Percentiles rank a stretch among this genome's conserved stretches.
phyloP scores from a whole-genome alignment of 2,329 filamentous ascomycete species.

The Aspergillus ruber region DNA sequence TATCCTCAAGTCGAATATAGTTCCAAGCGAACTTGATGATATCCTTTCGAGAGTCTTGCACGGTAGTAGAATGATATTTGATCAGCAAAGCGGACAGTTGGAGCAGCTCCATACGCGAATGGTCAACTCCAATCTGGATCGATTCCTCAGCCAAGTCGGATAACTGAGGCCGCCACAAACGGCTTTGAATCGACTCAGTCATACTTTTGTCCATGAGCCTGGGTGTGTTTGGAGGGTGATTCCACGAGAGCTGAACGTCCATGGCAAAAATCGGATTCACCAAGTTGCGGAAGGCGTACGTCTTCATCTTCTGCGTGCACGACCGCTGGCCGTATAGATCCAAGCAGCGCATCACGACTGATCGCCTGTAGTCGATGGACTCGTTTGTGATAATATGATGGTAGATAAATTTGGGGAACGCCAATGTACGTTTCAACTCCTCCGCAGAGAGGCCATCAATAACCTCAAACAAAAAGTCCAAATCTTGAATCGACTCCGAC shows the following conservation, averaged over 20 bases:
- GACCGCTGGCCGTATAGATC: slow-evolving; percentile 76
- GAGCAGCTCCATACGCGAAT: slow-evolving; percentile 90
- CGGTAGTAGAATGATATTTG: slow-evolving; percentile 83
- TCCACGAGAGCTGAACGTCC: slow-evolving; percentile 83
- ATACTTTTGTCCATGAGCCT: slow-evolving; percentile 79
- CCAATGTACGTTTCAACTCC: slow-evolving; percentile 70
- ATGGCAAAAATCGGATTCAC: slow-evolving; percentile 95
- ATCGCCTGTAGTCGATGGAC: slow-evolving; percentile 79
- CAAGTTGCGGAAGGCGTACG: slow-evolving; percentile 83
- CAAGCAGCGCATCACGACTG: slow-evolving; percentile 74
- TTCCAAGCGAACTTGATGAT: slow-evolving; percentile 99
- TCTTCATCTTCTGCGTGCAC: slow-evolving; percentile 82
- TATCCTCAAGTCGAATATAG: slow-evolving; percentile 95
- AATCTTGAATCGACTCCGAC: slow-evolving; percentile 63
- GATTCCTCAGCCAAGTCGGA: slow-evolving; percentile 78
- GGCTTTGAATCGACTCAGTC: slow-evolving; percentile 83
- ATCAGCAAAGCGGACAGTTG: slow-evolving; percentile 92
- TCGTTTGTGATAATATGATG: slow-evolving; percentile 73
- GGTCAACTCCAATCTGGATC: slow-evolving; percentile 79
- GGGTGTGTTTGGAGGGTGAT: slow-evolving; percentile 52
- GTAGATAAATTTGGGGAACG: slow-evolving; percentile 78
- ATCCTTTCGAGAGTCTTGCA: slow-evolving; percentile 90
- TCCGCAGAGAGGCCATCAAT: slow-evolving; percentile 78
- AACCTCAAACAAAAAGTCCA: slow-evolving; percentile 77
- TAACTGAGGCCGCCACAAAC: slow-evolving; percentile 87